These are phyloP conservation scores for Trichoderma atrobrunneum DNA, from an alignment of 2,329 filamentous ascomycete genomes.

Conservation along the genomic window DNA sequence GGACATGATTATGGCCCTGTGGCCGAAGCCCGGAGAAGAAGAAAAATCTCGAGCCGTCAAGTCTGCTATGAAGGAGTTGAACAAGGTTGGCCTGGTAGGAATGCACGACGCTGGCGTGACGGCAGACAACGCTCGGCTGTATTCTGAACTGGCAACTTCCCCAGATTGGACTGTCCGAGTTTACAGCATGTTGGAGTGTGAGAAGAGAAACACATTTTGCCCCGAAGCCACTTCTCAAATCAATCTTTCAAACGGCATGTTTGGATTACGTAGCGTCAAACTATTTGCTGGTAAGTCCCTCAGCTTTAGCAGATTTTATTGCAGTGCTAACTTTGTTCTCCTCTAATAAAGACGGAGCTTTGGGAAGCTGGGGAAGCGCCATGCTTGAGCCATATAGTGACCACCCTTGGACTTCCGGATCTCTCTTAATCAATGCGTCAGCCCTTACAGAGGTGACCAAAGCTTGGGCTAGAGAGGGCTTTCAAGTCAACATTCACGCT, in stretches of 20 bases:
- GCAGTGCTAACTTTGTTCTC: background rate
- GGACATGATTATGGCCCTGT: slow-evolving; percentile 55
- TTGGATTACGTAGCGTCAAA: slow-evolving; percentile 63
- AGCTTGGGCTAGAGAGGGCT: slow-evolving; percentile 59
- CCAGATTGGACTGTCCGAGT: slow-evolving; percentile 60
- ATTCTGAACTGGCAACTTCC: slow-evolving; percentile 46
- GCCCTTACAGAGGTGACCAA: slow-evolving; percentile 52
- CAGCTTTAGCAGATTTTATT: background rate
- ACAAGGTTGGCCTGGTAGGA: slow-evolving; percentile 64
- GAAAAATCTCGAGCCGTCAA: slow-evolving; percentile 54
- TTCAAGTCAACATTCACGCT: slow-evolving; percentile 69
- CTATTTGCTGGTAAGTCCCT: slow-evolving; percentile 58
- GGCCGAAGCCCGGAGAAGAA: slow-evolving; percentile 54
- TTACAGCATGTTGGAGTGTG: slow-evolving; percentile 67
- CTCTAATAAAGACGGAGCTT: slow-evolving; percentile 56
- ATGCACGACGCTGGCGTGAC: slow-evolving; percentile 66
- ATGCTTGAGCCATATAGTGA: slow-evolving; percentile 69
- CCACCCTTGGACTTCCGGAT: slow-evolving; percentile 58
- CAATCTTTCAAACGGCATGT: slow-evolving; percentile 44
- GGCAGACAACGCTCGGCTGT: slow-evolving; percentile 53
- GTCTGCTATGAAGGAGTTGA: slow-evolving; percentile 60
- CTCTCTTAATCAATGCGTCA: slow-evolving; percentile 63
- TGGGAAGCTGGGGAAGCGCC: slow-evolving; percentile 70
- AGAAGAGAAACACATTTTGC: slow-evolving; percentile 62
- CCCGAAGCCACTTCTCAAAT: slow-evolving; percentile 47